phyloP scores from a whole-genome alignment of 2,329 filamentous ascomycete species.

The Paraphaeosphaeria sporulosa region DNA sequence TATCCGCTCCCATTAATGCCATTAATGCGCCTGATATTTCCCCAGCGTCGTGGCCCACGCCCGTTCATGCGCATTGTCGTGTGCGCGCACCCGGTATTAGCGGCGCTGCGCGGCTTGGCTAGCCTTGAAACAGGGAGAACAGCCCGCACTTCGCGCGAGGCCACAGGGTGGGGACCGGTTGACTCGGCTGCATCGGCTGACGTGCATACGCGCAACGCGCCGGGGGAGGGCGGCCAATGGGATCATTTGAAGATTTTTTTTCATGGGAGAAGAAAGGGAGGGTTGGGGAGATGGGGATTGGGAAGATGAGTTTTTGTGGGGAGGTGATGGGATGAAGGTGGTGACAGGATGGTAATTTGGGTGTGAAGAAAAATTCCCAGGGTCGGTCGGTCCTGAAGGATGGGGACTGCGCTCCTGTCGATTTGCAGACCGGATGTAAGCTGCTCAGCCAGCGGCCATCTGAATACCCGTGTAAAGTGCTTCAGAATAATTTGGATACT shows the following conservation, averaged over 20 bases:
- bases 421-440: too few relatives aligned
- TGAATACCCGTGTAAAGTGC: too few relatives aligned
- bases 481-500: too few relatives aligned
- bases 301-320: background rate
- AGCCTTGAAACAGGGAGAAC: background rate
- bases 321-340: too few relatives aligned
- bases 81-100: background rate
- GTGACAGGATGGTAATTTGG: too few relatives aligned
- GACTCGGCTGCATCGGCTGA: conserved; percentile 15
- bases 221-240: conserved; percentile 13
- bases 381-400: too few relatives aligned
- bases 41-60: background rate
- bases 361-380: too few relatives aligned
- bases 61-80: conserved; percentile 7
- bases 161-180: too few relatives aligned
- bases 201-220: conserved; percentile 11
- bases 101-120: conserved; percentile 8
- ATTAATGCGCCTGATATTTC: background rate
- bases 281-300: background rate
- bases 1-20: background rate
- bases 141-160: too few relatives aligned
- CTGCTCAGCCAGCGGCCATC: too few relatives aligned
- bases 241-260: conserved; percentile 20
- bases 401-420: too few relatives aligned
- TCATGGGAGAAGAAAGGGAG: conserved; percentile 1